A percentile compares a stretch with the other conserved stretches of the same genome.
Conservation (phyloP, 306 rosid species). For the Luffa aegyptiaca region DNA sequence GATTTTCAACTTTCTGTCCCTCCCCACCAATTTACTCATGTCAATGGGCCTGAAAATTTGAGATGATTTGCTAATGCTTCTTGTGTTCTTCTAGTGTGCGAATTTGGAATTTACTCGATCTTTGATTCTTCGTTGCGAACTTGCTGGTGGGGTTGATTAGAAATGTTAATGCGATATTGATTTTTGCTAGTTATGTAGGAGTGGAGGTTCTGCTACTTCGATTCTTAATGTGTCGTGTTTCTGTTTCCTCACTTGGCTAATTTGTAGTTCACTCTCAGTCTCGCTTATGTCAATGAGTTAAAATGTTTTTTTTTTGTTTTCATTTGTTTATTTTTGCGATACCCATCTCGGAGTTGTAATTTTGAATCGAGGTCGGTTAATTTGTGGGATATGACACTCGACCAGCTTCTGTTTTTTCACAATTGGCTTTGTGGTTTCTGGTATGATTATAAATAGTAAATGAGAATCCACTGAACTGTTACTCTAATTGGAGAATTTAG, state of each 20-base stretch:
- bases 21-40: background rate
- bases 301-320: background rate
- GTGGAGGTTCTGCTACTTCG: background rate
- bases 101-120: background rate
- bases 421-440: background rate
- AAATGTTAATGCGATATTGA: background rate
- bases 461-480: background rate
- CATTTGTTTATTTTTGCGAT: background rate
- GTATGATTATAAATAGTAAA: background rate
- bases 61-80: background rate
- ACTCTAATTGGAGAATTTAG: background rate
- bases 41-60: background rate
- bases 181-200: background rate
- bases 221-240: background rate
- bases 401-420: background rate
- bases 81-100: background rate
- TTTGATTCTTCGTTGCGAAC: background rate
- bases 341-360: background rate
- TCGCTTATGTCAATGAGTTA: background rate
- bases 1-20: background rate
- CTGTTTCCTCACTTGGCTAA: background rate
- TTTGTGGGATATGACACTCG: background rate
- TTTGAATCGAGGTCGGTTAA: background rate
- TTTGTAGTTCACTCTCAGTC: background rate
- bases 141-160: background rate